Evolutionary conservation across 2,329 filamentous ascomycete genomes (phyloP).

Genomic region (Aureobasidium musti): DNA sequence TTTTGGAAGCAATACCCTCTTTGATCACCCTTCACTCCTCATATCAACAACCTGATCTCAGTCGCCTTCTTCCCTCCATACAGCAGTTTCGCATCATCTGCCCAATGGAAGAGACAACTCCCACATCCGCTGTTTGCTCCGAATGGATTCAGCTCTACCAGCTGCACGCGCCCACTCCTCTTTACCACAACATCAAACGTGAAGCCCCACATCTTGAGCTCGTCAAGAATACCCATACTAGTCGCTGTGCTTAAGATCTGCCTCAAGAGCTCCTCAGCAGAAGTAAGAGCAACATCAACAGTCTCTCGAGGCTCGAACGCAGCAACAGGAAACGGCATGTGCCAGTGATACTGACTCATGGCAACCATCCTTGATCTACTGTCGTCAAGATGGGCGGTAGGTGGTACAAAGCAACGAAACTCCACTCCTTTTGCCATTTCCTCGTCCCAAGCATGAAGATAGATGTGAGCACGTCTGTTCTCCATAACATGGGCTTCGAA

Average conservation of each 20-base stretch:
- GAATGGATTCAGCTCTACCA: constrained; percentile 8
- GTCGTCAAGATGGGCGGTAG: background rate
- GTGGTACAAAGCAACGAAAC: background rate
- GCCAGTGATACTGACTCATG: background rate
- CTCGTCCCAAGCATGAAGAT: background rate
- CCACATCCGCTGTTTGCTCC: background rate
- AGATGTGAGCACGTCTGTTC: background rate
- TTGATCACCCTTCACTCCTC: background rate
- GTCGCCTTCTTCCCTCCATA: background rate
- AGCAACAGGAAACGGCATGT: background rate
- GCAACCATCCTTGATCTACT: background rate
- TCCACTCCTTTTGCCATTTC: background rate
- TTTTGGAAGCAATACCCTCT: background rate
- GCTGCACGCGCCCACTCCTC: background rate
- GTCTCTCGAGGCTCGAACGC: background rate
- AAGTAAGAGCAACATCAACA: background rate
- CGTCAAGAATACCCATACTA: too few relatives aligned
- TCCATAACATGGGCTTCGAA: background rate
- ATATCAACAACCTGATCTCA: background rate
- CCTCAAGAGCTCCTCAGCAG: background rate
- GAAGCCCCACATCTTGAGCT: background rate
- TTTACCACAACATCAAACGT: constrained; percentile 10
- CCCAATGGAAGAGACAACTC: background rate
- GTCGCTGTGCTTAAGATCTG: background rate
- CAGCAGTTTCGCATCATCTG: background rate